Percentiles rank a stretch among this genome's conserved stretches.
phyloP scores from a whole-genome alignment of 768 basidiomycete genomes.

The Tubosaeta brunneosetosa region DNA sequence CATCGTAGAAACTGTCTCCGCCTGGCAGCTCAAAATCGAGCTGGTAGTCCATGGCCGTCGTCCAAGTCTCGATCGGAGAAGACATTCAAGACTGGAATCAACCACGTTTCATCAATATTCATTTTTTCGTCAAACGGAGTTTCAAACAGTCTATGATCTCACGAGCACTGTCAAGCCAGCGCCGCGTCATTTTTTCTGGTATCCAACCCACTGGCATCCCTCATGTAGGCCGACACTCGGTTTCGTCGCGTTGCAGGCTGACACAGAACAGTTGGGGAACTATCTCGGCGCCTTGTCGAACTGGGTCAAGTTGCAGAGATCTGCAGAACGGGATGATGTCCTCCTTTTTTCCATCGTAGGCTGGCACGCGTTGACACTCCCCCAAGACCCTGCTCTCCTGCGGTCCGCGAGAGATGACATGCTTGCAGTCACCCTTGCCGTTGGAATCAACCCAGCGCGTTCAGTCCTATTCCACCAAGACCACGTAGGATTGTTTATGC shows the following conservation, averaged over 20 bases:
- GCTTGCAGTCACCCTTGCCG: slow-evolving; percentile 78
- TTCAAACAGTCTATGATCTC: slow-evolving; percentile 24
- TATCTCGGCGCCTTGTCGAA: slow-evolving; percentile 87
- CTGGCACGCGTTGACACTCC: slow-evolving; percentile 90
- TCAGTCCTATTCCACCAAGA: slow-evolving; percentile 86
- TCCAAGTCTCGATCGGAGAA: slow-evolving; percentile 3
- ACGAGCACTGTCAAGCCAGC: slow-evolving; percentile 6
- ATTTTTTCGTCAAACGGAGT: slow-evolving; percentile 21
- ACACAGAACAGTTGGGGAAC: slow-evolving; percentile 70
- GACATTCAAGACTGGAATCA: neutral
- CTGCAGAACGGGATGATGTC: slow-evolving; percentile 51
- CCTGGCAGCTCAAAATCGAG: slow-evolving; percentile 41
- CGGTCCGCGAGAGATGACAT: slow-evolving; percentile 63
- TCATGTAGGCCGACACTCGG: slow-evolving; percentile 51
- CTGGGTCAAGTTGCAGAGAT: slow-evolving; percentile 78
- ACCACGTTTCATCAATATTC: slow-evolving; percentile 12
- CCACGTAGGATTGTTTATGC: slow-evolving; percentile 48
- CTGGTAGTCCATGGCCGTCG: slow-evolving; percentile 16
- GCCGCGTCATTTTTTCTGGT: slow-evolving; percentile 71
- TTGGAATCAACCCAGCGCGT: slow-evolving; percentile 75
- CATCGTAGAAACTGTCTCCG: slow-evolving; percentile 58
- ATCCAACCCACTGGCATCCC: slow-evolving; percentile 93
- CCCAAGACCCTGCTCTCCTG: slow-evolving; percentile 71
- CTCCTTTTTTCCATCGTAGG: slow-evolving; percentile 88
- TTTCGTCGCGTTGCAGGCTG: slow-evolving; percentile 1